Evolutionary conservation across 2,329 filamentous ascomycete genomes (phyloP).

Genomic region (Coniochaeta pulveracea): DNA sequence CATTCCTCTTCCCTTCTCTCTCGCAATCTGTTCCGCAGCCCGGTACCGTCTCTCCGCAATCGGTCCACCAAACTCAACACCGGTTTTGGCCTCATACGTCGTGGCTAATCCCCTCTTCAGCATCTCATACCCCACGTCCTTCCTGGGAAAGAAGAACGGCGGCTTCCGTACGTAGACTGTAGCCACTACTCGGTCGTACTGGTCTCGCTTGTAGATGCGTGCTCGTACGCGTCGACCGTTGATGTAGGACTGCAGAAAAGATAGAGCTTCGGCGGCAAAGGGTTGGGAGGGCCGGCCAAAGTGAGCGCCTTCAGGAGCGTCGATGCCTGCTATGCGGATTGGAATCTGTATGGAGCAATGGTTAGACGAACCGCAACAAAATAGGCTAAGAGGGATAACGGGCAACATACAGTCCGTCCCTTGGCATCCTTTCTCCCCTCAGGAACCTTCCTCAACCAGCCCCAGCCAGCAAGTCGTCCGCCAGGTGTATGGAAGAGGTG

Average conservation of each 20-base stretch:
- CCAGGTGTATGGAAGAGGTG: constrained; percentile 90
- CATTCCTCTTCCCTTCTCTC: constrained; percentile 54
- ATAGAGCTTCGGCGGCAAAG: constrained; percentile 66
- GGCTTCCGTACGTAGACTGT: constrained; percentile 65
- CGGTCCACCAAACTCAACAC: constrained; percentile 75
- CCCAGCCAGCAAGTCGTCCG: constrained; percentile 80
- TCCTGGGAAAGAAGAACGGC: constrained; percentile 43
- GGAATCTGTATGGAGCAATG: constrained; percentile 69
- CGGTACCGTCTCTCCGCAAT: constrained; percentile 50
- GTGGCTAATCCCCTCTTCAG: constrained; percentile 74
- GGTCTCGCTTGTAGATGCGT: constrained; percentile 75
- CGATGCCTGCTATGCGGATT: constrained; percentile 80
- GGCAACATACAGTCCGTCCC: constrained; percentile 58
- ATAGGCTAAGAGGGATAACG: constrained; percentile 5
- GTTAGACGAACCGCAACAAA: background rate
- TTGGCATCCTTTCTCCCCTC: constrained; percentile 56
- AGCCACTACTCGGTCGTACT: constrained; percentile 84
- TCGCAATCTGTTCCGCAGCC: constrained; percentile 55
- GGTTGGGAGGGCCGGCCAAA: constrained; percentile 86
- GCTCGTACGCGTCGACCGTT: constrained; percentile 63
- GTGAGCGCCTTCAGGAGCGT: constrained; percentile 87
- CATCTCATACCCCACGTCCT: constrained; percentile 86
- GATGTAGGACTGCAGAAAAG: constrained; percentile 69
- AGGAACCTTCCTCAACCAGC: constrained; percentile 74
- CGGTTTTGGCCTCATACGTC: constrained; percentile 85